A percentile compares a stretch with the other conserved stretches of the same genome.
These are phyloP conservation scores for Carex littledalei DNA, from an alignment of 176 grass and related monocot species.

Conservation along the genomic window DNA sequence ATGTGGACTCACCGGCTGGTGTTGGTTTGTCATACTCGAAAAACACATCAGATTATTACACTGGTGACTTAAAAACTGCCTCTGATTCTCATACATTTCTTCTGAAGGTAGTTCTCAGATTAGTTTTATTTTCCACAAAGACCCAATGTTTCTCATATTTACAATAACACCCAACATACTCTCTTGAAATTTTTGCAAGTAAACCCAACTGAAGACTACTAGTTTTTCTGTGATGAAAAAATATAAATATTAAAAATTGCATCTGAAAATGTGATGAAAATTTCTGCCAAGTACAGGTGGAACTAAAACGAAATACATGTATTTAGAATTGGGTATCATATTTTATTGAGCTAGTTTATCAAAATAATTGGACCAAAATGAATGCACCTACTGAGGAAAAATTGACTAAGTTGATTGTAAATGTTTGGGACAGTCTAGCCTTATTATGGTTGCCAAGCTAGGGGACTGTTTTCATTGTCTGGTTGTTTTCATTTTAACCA, in stretches of 20 bases:
- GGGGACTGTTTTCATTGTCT: not conserved
- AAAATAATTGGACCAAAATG: not conserved
- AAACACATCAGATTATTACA: conserved; percentile 58
- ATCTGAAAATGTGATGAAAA: not conserved
- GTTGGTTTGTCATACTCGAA: conserved; percentile 79
- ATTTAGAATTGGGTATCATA: not conserved
- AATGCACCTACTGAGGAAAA: not conserved
- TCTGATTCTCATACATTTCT: conserved; percentile 90
- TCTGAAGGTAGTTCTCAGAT: conserved; percentile 48
- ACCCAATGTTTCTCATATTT: not conserved
- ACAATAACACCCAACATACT: not conserved
- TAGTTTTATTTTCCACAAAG: not conserved
- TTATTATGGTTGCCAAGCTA: not conserved
- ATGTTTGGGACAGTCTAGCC: not conserved
- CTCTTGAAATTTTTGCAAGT: not conserved
- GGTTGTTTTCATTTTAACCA: not conserved
- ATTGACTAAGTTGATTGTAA: not conserved
- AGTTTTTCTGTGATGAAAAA: not conserved
- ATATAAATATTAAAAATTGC: not conserved
- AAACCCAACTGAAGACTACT: not conserved
- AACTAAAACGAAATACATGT: not conserved
- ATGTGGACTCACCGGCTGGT: conserved; percentile 93
- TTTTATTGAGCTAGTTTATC: not conserved
- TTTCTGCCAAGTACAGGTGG: not conserved
- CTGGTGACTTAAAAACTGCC: conserved; percentile 83